These are phyloP conservation scores for Aspergillus novofumigatus DNA, from an alignment of 2,329 filamentous ascomycete species.

Conservation along the genomic window DNA sequence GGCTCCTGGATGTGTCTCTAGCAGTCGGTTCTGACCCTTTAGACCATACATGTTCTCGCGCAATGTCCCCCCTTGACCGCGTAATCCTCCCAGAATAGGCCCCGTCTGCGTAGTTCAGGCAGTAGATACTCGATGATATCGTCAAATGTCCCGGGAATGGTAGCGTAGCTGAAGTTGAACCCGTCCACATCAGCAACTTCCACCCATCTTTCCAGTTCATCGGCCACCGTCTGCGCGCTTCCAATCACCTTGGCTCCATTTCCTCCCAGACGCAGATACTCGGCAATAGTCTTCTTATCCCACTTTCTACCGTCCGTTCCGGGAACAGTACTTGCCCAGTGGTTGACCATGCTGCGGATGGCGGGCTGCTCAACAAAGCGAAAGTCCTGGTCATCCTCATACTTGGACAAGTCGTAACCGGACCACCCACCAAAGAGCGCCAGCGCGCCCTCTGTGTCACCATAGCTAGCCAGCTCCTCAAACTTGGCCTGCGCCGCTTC, in stretches of 20 bases:
- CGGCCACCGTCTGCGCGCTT: slow-evolving; percentile 33
- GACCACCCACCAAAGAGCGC: slow-evolving; percentile 47
- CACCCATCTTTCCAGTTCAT: slow-evolving; percentile 36
- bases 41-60: slow-evolving; percentile 37
- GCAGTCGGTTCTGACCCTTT: slow-evolving; percentile 26
- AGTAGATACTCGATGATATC: slow-evolving; percentile 31
- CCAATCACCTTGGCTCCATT: slow-evolving; percentile 35
- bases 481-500: slow-evolving; percentile 43
- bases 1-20: slow-evolving; percentile 33
- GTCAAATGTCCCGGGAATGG: slow-evolving; percentile 33
- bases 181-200: slow-evolving; percentile 33
- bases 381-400: slow-evolving; percentile 45
- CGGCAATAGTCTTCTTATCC: slow-evolving; percentile 34
- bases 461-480: slow-evolving; percentile 40
- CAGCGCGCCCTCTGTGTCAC: slow-evolving; percentile 42
- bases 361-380: slow-evolving; percentile 39
- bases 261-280: slow-evolving; percentile 32
- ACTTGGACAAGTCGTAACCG: slow-evolving; percentile 42
- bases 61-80: slow-evolving; percentile 35
- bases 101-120: slow-evolving; percentile 31
- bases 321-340: slow-evolving; percentile 43
- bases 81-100: slow-evolving; percentile 38
- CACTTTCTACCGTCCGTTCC: slow-evolving; percentile 38
- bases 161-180: slow-evolving; percentile 34
- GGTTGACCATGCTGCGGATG: slow-evolving; percentile 43